Evolutionary conservation across 495 filamentous ascomycete species (phyloP), one percentile per base, ranked within the genome.

Genomic region (Penicillium odoratum): DNA sequence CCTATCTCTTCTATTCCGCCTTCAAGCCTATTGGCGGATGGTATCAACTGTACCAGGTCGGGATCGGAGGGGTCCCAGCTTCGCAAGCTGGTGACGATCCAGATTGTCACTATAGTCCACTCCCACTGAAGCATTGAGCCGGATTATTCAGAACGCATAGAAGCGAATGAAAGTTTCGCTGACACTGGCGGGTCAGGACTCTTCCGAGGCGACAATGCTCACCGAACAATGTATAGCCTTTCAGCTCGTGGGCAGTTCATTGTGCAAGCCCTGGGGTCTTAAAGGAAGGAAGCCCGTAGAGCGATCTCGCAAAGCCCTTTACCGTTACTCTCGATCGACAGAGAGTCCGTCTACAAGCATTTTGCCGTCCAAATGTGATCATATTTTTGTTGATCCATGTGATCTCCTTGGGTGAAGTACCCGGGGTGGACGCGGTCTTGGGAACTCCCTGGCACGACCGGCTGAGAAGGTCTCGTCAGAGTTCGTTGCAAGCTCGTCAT

Each of bases 361-460:
- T 13, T 55, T 77, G 8, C 71, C 73, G 7, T 75, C 73, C 21
- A 82, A 82, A 58, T 77, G 75, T 48, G 79, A 82, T 59, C 76
- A 80, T 53, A 65, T 81, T 38, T 70, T 70, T 21, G 77, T 82
- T 3, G 69, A 78, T 25, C 70, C 70, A 7, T 77, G 72, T 5
- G 79, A 81, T 58, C 66, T 82, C 0, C 73, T 81, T 4, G 79
- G 80, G 59, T 82, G 78, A 78, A 65, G 79, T 15, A 81, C 79
- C 1, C 80, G 78, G 78, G 77, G 78, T 42, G 79, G 77, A 11
- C 78, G 79, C 36, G 78, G 79, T 7, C 69, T 80, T 15, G 79
- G 79, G 7, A 76, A 82, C 63, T 77, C 78, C 0, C 59, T 81
- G 48, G 76, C 77, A 3, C 74, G 79, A 6, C 72, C 76, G 1